A percentile compares a stretch with the other conserved stretches of the same genome.
Evolutionary conservation across 345 rosid genomes (phyloP).

Genomic region (Syzygium jambos): DNA sequence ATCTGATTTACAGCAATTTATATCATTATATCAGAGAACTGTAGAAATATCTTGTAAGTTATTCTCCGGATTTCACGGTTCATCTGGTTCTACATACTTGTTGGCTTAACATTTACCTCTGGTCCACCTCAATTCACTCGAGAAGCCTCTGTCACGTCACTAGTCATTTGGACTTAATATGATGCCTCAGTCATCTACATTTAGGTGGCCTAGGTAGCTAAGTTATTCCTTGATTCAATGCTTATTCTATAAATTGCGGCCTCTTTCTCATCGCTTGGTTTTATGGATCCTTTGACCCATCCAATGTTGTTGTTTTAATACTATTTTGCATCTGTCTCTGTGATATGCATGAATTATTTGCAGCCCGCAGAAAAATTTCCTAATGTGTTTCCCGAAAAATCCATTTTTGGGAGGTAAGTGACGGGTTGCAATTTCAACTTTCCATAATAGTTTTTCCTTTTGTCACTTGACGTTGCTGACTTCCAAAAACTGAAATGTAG

Average conservation of each 20-base stretch:
- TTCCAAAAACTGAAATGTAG: slow-evolving; percentile 21
- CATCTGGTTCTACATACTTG: neutral
- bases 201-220: neutral
- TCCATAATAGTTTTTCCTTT: neutral
- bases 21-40: neutral
- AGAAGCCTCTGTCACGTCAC: neutral
- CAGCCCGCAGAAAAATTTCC: slow-evolving; percentile 79
- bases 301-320: neutral
- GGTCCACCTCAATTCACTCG: neutral
- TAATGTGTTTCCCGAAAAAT: slow-evolving; percentile 30
- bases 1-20: neutral
- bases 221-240: neutral
- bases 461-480: neutral
- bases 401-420: slow-evolving; percentile 58
- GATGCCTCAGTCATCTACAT: neutral
- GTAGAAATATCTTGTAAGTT: neutral
- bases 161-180: neutral
- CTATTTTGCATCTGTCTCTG: neutral
- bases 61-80: neutral
- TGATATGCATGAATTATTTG: neutral
- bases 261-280: neutral
- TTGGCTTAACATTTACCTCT: neutral
- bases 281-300: neutral
- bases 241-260: neutral
- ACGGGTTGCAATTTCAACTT: neutral